Conservation (phyloP, 345 rosid species). For the Populus alba region DNA sequence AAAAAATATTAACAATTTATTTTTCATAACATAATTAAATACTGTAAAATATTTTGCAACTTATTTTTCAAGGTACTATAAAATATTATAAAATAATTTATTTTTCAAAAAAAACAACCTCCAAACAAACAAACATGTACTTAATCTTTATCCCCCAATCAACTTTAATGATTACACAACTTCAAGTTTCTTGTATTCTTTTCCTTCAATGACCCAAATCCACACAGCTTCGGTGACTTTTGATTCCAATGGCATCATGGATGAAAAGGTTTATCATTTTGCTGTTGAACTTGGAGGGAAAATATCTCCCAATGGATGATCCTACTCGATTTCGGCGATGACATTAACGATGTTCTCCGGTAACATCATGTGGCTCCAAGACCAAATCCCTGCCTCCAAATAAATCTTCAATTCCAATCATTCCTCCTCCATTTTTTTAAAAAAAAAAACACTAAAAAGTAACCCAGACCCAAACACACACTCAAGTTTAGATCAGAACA, state of each 20-base stretch:
- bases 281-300: not conserved
- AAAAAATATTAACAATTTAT: no score
- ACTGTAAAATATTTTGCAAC: no score
- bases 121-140: no score
- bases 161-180: no score
- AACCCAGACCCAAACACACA: no score
- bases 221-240: not conserved
- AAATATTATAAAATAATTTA: no score
- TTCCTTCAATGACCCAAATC: no score
- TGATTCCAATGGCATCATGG: not conserved
- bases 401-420: not conserved
- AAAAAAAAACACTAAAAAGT: no score
- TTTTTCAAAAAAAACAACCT: no score
- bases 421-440: not conserved
- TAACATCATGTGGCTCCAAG: not conserved
- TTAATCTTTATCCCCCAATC: no score
- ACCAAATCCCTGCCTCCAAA: not conserved
- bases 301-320: not conserved
- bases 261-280: not conserved
- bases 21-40: rapidly evolving
- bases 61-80: rapidly evolving
- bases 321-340: not conserved
- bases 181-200: no score
- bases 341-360: not conserved
- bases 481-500: no score